Percentiles rank a stretch among this genome's conserved stretches.
phyloP scores from a whole-genome alignment of 31 red algal species.

The Odonthalia washingtoniensis region DNA sequence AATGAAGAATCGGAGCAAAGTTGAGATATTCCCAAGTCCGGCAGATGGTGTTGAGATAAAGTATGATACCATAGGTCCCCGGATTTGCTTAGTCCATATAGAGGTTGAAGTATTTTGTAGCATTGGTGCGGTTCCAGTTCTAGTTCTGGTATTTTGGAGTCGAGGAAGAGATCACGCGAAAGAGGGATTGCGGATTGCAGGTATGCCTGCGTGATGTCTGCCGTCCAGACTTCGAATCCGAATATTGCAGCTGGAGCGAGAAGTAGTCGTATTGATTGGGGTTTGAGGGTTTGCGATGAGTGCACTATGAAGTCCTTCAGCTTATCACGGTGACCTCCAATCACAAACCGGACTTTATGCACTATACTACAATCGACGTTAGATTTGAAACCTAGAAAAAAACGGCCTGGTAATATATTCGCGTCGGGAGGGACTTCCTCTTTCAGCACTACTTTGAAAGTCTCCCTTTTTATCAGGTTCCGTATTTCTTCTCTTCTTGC shows the following conservation, averaged over 20 bases:
- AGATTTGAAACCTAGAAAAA: constrained; percentile 28
- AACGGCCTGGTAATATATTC: constrained; percentile 22
- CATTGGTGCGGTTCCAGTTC: constrained; percentile 16
- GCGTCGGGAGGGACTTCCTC: constrained; percentile 19
- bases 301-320: no score
- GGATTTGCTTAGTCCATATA: constrained; percentile 24
- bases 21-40: constrained; percentile 9
- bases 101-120: constrained; percentile 14
- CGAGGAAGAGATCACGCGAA: constrained; percentile 18
- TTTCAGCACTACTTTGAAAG: constrained; percentile 16
- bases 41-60: neutral
- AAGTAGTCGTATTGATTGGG: constrained; percentile 6
- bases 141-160: constrained; percentile 19
- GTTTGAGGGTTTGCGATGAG: constrained; percentile 12
- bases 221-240: constrained; percentile 31
- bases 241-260: constrained; percentile 8
- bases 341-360: constrained; percentile 31
- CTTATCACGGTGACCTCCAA: no score
- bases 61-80: constrained; percentile 15
- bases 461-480: constrained; percentile 1
- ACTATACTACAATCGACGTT: neutral
- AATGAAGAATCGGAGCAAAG: neutral
- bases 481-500: constrained; percentile 15
- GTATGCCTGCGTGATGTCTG: constrained; percentile 18
- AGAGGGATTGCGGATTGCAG: constrained; percentile 3